Conservation (phyloP, 768 basidiomycete genomes). For the Kwoniella europaea region DNA sequence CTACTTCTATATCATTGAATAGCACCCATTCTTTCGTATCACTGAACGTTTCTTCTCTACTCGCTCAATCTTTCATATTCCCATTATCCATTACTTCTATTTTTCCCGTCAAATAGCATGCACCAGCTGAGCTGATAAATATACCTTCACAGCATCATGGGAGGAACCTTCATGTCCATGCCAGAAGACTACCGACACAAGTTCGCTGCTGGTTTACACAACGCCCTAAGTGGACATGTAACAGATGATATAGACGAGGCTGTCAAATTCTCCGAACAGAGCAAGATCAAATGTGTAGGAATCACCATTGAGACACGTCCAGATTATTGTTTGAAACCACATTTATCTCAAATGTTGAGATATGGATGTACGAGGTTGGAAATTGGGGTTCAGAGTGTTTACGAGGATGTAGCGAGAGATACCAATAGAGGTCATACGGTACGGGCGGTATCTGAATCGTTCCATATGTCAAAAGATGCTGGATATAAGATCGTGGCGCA, state of each 20-base stretch:
- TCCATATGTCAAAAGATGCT: slow-evolving; percentile 97
- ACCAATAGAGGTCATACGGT: slow-evolving; percentile 99
- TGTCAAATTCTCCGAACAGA: slow-evolving; percentile 91
- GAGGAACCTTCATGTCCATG: slow-evolving; percentile 99
- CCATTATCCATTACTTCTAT: too few relatives aligned
- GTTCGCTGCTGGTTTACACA: slow-evolving; percentile 94
- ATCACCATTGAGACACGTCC: slow-evolving; percentile 99
- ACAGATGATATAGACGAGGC: slow-evolving; percentile 94
- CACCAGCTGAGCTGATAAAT: not conserved
- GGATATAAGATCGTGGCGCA: slow-evolving; percentile 99
- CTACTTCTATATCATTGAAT: too few relatives aligned
- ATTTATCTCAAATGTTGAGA: slow-evolving; percentile 97
- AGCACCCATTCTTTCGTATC: too few relatives aligned
- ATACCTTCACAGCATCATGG: slow-evolving; percentile 83
- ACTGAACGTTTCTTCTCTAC: too few relatives aligned
- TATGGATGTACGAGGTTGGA: slow-evolving; percentile 98
- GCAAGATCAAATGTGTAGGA: slow-evolving; percentile 97
- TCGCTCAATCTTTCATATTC: too few relatives aligned
- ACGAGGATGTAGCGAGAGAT: slow-evolving; percentile 98
- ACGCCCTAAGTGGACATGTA: slow-evolving; percentile 93
- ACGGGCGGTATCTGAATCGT: slow-evolving; percentile 92
- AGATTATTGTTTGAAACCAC: slow-evolving; percentile 95
- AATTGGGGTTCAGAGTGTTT: slow-evolving; percentile 98
- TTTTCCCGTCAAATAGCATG: too few relatives aligned
- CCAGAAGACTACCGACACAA: slow-evolving; percentile 92